Evolutionary conservation across 2,329 filamentous ascomycete genomes (phyloP).

Genomic region (Calonectria pteridis): DNA sequence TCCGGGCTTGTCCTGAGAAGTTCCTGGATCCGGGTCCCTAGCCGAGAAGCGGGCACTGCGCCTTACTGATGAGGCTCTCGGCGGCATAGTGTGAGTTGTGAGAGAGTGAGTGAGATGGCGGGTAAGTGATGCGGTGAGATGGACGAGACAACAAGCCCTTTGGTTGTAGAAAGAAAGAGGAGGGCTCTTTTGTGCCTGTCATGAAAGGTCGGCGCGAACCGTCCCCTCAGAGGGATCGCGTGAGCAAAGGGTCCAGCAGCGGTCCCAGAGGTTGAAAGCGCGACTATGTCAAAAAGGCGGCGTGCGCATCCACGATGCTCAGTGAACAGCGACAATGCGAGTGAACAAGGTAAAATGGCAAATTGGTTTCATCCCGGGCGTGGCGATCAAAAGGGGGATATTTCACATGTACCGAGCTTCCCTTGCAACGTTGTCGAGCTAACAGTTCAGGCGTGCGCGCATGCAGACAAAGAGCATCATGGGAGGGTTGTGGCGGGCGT

Average conservation of each 20-base stretch:
- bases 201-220: slow-evolving; percentile 30
- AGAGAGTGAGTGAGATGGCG: slow-evolving; percentile 8
- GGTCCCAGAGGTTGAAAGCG: slow-evolving; percentile 27
- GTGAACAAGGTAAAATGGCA: slow-evolving; percentile 12
- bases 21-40: slow-evolving; percentile 34
- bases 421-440: slow-evolving; percentile 38
- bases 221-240: slow-evolving; percentile 15
- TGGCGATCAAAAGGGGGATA: slow-evolving; percentile 29
- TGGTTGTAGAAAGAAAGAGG: slow-evolving; percentile 7
- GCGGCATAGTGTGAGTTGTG: slow-evolving; percentile 37
- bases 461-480: slow-evolving; percentile 46
- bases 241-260: slow-evolving; percentile 7
- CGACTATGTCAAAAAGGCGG: slow-evolving; percentile 37
- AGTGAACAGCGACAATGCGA: slow-evolving; percentile 20
- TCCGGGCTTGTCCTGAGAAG: slow-evolving; percentile 21
- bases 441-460: slow-evolving; percentile 28
- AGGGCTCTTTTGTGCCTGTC: slow-evolving; percentile 31
- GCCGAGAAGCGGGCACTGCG: slow-evolving; percentile 36
- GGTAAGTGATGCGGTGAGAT: slow-evolving; percentile 1
- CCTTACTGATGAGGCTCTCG: slow-evolving; percentile 32
- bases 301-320: slow-evolving; percentile 23
- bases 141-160: neutral
- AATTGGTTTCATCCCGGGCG: slow-evolving; percentile 15
- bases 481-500: slow-evolving; percentile 32
- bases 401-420: slow-evolving; percentile 23